phyloP scores from a whole-genome alignment of 2,329 filamentous ascomycete species.

The Talaromyces islandicus region DNA sequence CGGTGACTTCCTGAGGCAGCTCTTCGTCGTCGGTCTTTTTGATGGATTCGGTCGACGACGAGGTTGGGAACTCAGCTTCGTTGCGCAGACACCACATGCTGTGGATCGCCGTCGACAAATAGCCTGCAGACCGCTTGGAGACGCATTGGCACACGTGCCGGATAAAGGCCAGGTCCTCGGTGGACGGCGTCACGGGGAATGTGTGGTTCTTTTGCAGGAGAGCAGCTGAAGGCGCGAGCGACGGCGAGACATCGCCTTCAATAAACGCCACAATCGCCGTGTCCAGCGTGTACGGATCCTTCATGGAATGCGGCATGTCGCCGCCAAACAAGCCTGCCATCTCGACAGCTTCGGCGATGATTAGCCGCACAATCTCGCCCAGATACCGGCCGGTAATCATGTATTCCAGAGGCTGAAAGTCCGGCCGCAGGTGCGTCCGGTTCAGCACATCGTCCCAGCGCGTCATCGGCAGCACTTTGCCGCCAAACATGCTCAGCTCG shows the following conservation, averaged over 20 bases:
- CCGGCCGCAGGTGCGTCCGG: constrained; percentile 49
- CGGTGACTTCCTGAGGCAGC: constrained; percentile 24
- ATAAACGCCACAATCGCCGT: constrained; percentile 54
- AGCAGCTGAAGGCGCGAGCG: constrained; percentile 33
- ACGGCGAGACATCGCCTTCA: constrained; percentile 41
- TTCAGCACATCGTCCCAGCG: constrained; percentile 59
- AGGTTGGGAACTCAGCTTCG: constrained; percentile 37
- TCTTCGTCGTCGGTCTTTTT: constrained; percentile 18
- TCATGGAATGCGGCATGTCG: constrained; percentile 49
- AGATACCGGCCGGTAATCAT: constrained; percentile 59
- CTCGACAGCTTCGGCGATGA: constrained; percentile 55
- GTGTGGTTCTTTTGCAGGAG: constrained; percentile 49
- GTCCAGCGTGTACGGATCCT: constrained; percentile 54
- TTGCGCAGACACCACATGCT: constrained; percentile 55
- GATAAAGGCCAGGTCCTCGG: constrained; percentile 51
- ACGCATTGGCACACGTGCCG: constrained; percentile 48
- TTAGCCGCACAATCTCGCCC: constrained; percentile 57
- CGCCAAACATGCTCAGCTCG: constrained; percentile 61
- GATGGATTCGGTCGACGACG: constrained; percentile 10
- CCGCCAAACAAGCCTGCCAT: constrained; percentile 53
- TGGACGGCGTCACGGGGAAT: constrained; percentile 39
- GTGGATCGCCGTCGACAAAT: constrained; percentile 58
- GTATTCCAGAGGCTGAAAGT: constrained; percentile 62
- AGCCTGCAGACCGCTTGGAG: constrained; percentile 54
- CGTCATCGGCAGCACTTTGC: constrained; percentile 51